Conservation (phyloP, 177 flowering plant genomes). For the Vitis hybrid region DNA sequence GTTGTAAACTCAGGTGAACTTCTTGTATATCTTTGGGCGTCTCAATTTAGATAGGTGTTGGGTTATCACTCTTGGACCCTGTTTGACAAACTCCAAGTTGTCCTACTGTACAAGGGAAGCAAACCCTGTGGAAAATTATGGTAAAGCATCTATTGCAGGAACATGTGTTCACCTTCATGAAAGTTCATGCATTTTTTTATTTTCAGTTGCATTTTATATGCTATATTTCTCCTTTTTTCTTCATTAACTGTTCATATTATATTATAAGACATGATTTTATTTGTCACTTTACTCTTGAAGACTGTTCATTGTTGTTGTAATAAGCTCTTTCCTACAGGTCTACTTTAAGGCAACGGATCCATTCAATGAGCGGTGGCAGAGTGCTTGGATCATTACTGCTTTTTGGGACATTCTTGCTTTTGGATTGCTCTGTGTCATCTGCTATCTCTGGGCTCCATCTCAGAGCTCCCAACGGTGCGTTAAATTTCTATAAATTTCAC, state of each 20-base stretch:
- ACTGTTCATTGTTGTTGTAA: slow-evolving; percentile 1
- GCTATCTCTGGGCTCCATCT: slow-evolving; percentile 97
- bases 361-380: slow-evolving; percentile 90
- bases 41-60: too few relatives aligned
- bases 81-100: too few relatives aligned
- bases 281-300: background rate
- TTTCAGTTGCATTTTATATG: too few relatives aligned
- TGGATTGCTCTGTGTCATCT: slow-evolving; percentile 74
- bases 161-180: background rate
- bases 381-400: slow-evolving; percentile 93
- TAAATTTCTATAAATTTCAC: background rate
- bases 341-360: slow-evolving; percentile 98
- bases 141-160: background rate
- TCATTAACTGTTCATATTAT: too few relatives aligned
- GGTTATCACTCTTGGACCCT: too few relatives aligned
- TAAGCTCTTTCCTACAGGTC: slow-evolving; percentile 41
- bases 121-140: background rate
- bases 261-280: background rate
- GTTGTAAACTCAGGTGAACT: too few relatives aligned
- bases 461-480: slow-evolving; percentile 79
- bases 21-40: too few relatives aligned
- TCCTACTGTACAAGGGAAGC: background rate
- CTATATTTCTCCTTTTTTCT: background rate
- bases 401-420: slow-evolving; percentile 90
- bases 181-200: background rate